phyloP scores from a whole-genome alignment of 176 grass and related monocot genomes.

The Eleusine coracana region DNA sequence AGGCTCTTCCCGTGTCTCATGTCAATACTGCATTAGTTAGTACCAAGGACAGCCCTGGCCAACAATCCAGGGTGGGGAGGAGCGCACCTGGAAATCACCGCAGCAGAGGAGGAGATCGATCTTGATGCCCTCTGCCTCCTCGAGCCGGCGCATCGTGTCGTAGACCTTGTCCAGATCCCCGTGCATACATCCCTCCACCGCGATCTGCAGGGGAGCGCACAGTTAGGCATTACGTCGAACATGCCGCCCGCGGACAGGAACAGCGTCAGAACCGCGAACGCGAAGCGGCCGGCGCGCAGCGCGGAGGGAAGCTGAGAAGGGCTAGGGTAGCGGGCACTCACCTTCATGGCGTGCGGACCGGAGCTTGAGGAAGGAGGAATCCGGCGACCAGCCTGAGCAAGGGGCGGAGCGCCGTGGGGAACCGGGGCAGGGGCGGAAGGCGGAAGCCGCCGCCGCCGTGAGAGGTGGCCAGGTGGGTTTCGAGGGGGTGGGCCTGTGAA shows the following conservation, averaged over 20 bases:
- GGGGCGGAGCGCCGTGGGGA: background rate
- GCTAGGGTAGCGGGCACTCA: background rate
- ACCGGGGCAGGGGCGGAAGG: background rate
- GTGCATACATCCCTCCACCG: slow-evolving; percentile 91
- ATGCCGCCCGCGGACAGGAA: background rate
- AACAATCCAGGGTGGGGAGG: background rate
- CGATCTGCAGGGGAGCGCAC: slow-evolving; percentile 51
- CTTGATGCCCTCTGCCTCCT: slow-evolving; percentile 70
- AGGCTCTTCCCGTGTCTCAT: background rate
- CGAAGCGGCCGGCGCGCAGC: too few relatives aligned
- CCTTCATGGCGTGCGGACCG: slow-evolving; percentile 42
- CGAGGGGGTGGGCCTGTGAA: background rate
- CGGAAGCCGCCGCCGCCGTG: too few relatives aligned
- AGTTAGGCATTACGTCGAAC: slow-evolving; percentile 56
- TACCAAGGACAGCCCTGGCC: background rate
- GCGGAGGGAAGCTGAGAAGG: background rate
- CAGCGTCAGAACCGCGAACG: background rate
- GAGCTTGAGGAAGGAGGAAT: background rate
- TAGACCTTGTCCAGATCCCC: slow-evolving; percentile 88
- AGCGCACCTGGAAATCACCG: slow-evolving; percentile 86
- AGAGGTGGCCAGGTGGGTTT: background rate
- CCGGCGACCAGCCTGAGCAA: background rate
- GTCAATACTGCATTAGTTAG: background rate
- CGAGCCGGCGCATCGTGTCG: slow-evolving; percentile 56
- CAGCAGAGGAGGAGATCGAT: slow-evolving; percentile 93